Evolutionary conservation across 2,329 filamentous ascomycete genomes (phyloP).

Genomic region (Penicillium hesseltinei): DNA sequence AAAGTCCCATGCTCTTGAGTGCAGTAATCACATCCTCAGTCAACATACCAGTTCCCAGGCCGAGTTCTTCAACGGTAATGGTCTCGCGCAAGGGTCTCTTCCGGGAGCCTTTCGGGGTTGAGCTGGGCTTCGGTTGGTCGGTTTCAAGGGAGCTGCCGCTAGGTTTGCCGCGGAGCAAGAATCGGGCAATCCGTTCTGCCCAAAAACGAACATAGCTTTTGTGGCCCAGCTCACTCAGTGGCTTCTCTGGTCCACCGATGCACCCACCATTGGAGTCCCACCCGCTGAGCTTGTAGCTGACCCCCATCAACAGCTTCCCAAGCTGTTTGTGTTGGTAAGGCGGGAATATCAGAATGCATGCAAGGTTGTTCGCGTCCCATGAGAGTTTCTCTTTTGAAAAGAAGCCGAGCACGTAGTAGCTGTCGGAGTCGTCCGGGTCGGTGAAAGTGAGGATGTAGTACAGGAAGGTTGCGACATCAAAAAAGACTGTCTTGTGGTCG

Average conservation of each 20-base stretch:
- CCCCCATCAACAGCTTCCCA: constrained; percentile 83
- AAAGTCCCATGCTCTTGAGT: constrained; percentile 75
- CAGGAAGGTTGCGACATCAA: constrained; percentile 89
- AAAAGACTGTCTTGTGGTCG: constrained; percentile 97
- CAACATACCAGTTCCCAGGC: constrained; percentile 76
- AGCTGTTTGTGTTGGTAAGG: constrained; percentile 92
- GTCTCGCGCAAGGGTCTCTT: constrained; percentile 46
- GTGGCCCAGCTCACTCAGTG: constrained; percentile 79
- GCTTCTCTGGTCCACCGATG: constrained; percentile 90
- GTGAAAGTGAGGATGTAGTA: constrained; percentile 89
- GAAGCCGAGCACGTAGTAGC: constrained; percentile 77
- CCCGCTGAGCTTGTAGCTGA: constrained; percentile 87
- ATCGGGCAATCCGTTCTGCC: constrained; percentile 79
- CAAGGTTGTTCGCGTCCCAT: constrained; percentile 97
- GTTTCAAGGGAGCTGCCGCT: constrained; percentile 28
- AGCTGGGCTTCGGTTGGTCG: constrained; percentile 29
- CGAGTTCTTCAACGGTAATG: constrained; percentile 69
- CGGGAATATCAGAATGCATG: constrained; percentile 93
- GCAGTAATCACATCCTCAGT: constrained; percentile 78
- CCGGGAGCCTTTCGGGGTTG: constrained; percentile 38
- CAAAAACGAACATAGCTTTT: constrained; percentile 84
- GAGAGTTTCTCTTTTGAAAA: constrained; percentile 99
- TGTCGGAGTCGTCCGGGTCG: constrained; percentile 44
- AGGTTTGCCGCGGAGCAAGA: constrained; percentile 44
- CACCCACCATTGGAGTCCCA: constrained; percentile 65